Evolutionary conservation across 805 yeast species (phyloP).

Genomic region (Candida hungchunana): DNA sequence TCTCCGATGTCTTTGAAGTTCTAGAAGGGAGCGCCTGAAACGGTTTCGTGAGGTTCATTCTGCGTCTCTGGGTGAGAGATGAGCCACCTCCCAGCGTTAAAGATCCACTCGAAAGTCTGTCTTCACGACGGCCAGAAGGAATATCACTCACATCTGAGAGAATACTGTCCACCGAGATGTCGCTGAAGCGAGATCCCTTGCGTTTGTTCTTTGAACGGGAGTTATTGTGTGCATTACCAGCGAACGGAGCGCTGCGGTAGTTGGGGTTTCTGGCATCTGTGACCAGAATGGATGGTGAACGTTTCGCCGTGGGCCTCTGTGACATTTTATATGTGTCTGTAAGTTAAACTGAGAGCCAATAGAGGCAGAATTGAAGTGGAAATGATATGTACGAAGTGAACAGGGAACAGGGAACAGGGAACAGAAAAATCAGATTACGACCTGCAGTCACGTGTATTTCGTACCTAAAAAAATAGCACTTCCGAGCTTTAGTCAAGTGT

Average conservation of each 20-base stretch:
- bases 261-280: conserved; percentile 75
- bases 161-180: conserved; percentile 76
- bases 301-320: conserved; percentile 58
- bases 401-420: no score
- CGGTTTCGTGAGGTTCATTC: conserved; percentile 38
- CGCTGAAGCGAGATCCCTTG: conserved; percentile 46
- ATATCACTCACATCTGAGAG: conserved; percentile 79
- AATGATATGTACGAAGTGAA: no score
- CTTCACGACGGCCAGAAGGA: conserved; percentile 63
- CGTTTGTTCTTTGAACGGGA: conserved; percentile 25
- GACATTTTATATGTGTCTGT: no score
- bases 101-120: conserved; percentile 36
- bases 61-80: conserved; percentile 10
- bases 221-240: conserved; percentile 46
- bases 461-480: no score
- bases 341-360: no score
- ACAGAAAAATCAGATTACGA: no score
- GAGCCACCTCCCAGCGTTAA: conserved; percentile 10
- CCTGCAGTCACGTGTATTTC: no score
- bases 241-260: conserved; percentile 68
- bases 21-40: conserved; percentile 60
- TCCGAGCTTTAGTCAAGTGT: no score
- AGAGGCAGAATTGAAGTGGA: no score
- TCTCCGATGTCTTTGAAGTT: conserved; percentile 82
- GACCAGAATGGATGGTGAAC: conserved; percentile 91